phyloP scores from a whole-genome alignment of 1,284 basidiomycete species.

The Pseudozyma sp. region DNA sequence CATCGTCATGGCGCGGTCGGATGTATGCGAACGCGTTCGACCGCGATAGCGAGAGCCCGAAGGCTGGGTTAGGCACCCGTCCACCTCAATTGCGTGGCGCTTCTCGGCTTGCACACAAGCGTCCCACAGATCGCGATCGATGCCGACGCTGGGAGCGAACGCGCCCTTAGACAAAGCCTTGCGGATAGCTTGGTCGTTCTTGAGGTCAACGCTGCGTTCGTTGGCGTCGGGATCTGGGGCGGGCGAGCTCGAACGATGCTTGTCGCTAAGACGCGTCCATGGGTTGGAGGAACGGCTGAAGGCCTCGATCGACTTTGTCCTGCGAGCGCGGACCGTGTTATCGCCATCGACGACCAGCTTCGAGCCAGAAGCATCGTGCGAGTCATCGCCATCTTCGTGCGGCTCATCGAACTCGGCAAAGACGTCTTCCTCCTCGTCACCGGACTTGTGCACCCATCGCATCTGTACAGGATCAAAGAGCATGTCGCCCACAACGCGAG shows the following conservation, averaged over 20 bases:
- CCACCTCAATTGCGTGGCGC: conserved; percentile 46
- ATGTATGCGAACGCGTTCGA: conserved; percentile 18
- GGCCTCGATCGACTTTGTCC: conserved; percentile 29
- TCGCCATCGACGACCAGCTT: conserved; percentile 18
- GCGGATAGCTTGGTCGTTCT: conserved; percentile 28
- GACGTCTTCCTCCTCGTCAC: conserved; percentile 77
- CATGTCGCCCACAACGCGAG: conserved; percentile 94
- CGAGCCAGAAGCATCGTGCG: background rate
- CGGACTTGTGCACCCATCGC: conserved; percentile 85
- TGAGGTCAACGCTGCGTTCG: conserved; percentile 22
- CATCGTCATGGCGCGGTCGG: conserved; percentile 34
- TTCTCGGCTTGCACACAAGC: conserved; percentile 49
- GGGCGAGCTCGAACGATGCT: conserved; percentile 5
- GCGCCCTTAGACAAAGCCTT: conserved; percentile 17
- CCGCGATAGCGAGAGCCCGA: conserved; percentile 7
- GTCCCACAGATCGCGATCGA: conserved; percentile 47
- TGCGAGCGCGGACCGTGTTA: conserved; percentile 43
- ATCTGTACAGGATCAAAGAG: conserved; percentile 91
- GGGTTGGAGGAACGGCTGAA: conserved; percentile 21
- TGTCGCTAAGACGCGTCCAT: conserved; percentile 23
- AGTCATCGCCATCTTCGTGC: conserved; percentile 16
- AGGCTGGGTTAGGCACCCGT: conserved; percentile 22
- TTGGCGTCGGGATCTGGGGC: conserved; percentile 11
- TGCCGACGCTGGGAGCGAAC: conserved; percentile 25
- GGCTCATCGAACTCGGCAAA: conserved; percentile 51